Conservation (phyloP, 2,329 filamentous ascomycete genomes). For the Ophiostoma ulmi region DNA sequence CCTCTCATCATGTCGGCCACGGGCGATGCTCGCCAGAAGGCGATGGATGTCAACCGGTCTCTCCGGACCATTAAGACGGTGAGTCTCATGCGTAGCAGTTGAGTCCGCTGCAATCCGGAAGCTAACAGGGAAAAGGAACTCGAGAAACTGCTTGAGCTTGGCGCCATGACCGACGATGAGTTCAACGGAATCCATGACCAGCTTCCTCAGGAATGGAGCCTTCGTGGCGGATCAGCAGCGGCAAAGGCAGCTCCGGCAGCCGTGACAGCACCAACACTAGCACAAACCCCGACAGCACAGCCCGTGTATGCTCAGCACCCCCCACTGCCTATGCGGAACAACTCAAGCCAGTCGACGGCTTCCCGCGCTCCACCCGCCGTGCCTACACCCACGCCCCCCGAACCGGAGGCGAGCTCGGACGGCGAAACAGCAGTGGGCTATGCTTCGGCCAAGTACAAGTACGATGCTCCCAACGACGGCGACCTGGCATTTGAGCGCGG, state of each 20-base stretch:
- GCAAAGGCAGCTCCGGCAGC: constrained; percentile 24
- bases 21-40: constrained; percentile 44
- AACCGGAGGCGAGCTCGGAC: constrained; percentile 31
- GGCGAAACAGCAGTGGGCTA: constrained; percentile 56
- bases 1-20: constrained; percentile 7
- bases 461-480: constrained; percentile 70
- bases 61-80: constrained; percentile 84
- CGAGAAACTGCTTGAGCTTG: constrained; percentile 66
- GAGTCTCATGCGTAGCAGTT: constrained; percentile 26
- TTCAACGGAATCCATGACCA: constrained; percentile 69
- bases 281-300: background rate
- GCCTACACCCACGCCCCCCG: constrained; percentile 37
- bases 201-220: constrained; percentile 65
- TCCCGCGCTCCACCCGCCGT: constrained; percentile 37
- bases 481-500: constrained; percentile 77
- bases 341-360: constrained; percentile 44
- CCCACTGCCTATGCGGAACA: constrained; percentile 34
- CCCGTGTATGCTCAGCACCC: constrained; percentile 24
- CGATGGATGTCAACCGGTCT: constrained; percentile 73
- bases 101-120: background rate
- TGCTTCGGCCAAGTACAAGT: constrained; percentile 78
- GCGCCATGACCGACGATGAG: constrained; percentile 67
- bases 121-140: constrained; percentile 21
- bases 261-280: background rate
- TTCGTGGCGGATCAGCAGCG: constrained; percentile 43